phyloP scores from a whole-genome alignment of 805 yeast species.

The Komagataella pseudopastoris region DNA sequence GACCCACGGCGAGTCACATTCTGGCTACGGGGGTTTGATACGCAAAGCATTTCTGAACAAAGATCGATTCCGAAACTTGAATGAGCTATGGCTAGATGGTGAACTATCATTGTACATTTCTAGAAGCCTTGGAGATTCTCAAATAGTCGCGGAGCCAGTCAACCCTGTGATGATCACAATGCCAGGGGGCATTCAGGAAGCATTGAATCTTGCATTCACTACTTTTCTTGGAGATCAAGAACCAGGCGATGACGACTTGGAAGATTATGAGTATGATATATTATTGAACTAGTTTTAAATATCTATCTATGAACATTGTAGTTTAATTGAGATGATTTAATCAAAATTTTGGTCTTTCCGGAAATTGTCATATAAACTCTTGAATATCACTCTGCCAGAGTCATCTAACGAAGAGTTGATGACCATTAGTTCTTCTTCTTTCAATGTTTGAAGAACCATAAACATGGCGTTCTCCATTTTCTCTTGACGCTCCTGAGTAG shows the following conservation, averaged over 20 bases:
- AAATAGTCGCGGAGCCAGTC: background rate
- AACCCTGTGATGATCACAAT: background rate
- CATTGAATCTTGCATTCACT: background rate
- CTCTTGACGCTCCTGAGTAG: slow-evolving; percentile 10
- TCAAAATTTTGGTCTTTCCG: slow-evolving; percentile 7
- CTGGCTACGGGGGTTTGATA: slow-evolving; percentile 38
- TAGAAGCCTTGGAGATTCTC: background rate
- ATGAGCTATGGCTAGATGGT: slow-evolving; percentile 48
- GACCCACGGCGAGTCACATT: slow-evolving; percentile 62
- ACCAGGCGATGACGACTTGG: background rate
- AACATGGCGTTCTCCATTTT: slow-evolving; percentile 43
- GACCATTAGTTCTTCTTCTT: slow-evolving; percentile 49
- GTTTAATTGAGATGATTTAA: background rate
- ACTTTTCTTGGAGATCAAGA: background rate
- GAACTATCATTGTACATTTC: slow-evolving; percentile 20
- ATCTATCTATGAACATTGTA: background rate
- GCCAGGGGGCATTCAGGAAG: background rate
- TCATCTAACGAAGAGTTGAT: slow-evolving; percentile 54
- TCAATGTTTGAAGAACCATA: slow-evolving; percentile 53
- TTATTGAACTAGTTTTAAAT: too few species aligned
- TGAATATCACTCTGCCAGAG: slow-evolving; percentile 57
- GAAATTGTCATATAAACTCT: slow-evolving; percentile 57
- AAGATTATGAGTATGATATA: background rate
- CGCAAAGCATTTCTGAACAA: slow-evolving; percentile 38
- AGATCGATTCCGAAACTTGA: slow-evolving; percentile 41